Base-by-base conservation (phyloP, 2,329 filamentous ascomycete genomes). In the Aspergillus sp. region DNA sequence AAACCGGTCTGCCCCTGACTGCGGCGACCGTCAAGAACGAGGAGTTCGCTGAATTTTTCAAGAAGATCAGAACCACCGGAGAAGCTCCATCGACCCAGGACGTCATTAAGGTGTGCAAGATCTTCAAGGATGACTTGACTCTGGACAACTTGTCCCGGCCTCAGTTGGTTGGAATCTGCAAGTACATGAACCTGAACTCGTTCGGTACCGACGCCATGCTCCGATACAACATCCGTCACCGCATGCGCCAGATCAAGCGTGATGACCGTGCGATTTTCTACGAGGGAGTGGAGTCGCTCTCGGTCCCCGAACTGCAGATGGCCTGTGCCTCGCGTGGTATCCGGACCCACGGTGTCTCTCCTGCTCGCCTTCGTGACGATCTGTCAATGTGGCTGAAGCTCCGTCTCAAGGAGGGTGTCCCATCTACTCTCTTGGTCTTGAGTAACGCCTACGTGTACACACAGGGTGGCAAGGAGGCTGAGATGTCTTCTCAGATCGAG, bases 391-490 rank as follows among this genome's bases (percentile, higher is more conserved):
- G 93, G 93, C 77, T 98, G 30, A 90, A 97, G 60, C 81, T 98
- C 43, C 85, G 93, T 62, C 81, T 98, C 42, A 90, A 88, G 72
- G 86, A 96, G 64, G 88, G 90, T 38, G 90, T 98, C n/a, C 93
- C 93, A 1, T 97, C 90, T 1, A 97, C 93, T 0, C 82, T 98
- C 1, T 77, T 98, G 6, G 93, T 98, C 4, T 78, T 98, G 49
- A 95, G 89, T 76, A 98, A 96, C 60, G 93, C 93, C 38, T 98
- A 95, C 71, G 91, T 95, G 80, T 98, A 98, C 70, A 88, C 94
- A 59, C 67, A 69, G 48, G 63, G 64, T 27, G 84, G 86, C 48
- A 90, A 90, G 58, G 88, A 91, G 39, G 75, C 78, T 39, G 89
- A 95, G 60, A 88, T 93, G 59, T 83, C 86, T 29, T 88, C 82